Evolutionary conservation across 2,329 filamentous ascomycete species (phyloP).

Genomic region (Tolypocladium ovalisporum): DNA sequence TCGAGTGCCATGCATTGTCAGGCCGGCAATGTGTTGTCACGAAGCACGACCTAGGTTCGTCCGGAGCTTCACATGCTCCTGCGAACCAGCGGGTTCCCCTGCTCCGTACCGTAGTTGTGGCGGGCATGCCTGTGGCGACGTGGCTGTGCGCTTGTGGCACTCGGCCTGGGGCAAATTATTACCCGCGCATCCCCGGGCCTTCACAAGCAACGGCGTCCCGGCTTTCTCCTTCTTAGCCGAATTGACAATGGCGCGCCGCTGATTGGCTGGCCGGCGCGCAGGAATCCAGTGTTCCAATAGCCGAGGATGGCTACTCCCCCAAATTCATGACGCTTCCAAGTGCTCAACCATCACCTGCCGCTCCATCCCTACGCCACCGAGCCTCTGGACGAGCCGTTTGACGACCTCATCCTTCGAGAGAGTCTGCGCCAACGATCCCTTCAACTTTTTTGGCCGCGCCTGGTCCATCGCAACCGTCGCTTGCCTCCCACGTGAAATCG

Average conservation of each 20-base stretch:
- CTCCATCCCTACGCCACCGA: neutral
- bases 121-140: neutral
- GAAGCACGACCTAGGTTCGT: too few relatives aligned
- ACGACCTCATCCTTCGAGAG: neutral
- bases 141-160: neutral
- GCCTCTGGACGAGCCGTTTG: neutral
- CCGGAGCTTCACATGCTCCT: neutral
- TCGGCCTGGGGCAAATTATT: neutral
- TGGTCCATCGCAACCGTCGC: neutral
- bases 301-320: conserved; percentile 7
- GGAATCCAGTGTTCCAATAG: conserved; percentile 4
- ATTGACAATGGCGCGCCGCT: conserved; percentile 15
- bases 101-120: too few relatives aligned
- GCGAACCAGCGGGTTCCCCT: too few relatives aligned
- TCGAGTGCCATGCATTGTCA: neutral
- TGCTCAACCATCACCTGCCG: neutral
- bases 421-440: neutral
- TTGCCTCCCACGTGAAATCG: neutral
- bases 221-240: conserved; percentile 17
- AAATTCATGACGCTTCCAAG: conserved; percentile 1
- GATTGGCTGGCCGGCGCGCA: conserved; percentile 6
- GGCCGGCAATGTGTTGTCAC: neutral
- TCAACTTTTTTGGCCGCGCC: neutral
- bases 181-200: neutral
- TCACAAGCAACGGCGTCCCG: conserved; percentile 9